A percentile compares a stretch with the other conserved stretches of the same genome.
phyloP scores from a whole-genome alignment of 192 early-diverging fungal species.

The Diversispora epigaea region DNA sequence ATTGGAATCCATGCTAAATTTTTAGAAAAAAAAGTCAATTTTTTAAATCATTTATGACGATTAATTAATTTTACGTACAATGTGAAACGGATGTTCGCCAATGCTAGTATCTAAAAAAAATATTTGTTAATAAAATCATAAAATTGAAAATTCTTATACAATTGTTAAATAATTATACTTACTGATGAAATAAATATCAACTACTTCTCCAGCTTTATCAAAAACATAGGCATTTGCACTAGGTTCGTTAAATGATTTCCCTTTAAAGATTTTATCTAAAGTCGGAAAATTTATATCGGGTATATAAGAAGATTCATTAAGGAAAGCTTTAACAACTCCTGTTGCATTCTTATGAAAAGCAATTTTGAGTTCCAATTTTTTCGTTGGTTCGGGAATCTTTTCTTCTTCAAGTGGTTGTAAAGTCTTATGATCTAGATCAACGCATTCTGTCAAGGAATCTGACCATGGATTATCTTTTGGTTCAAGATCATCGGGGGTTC shows the following conservation, averaged over 20 bases:
- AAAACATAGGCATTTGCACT: conserved; percentile 37
- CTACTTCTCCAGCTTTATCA: conserved; percentile 41
- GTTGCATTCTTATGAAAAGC: conserved; percentile 31
- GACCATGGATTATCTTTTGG: conserved; percentile 40
- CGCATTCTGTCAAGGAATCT: conserved; percentile 34
- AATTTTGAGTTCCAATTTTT: conserved; percentile 29
- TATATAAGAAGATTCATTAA: conserved; percentile 32
- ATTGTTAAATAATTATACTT: conserved; percentile 31
- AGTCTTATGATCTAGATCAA: conserved; percentile 38
- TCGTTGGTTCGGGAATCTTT: conserved; percentile 25
- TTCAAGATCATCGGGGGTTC: conserved; percentile 37
- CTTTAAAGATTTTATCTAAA: conserved; percentile 39
- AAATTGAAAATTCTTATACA: conserved; percentile 31
- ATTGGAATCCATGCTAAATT: conserved; percentile 47
- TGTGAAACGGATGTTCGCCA: conserved; percentile 45
- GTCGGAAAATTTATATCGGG: conserved; percentile 31
- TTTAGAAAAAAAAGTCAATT: conserved; percentile 35
- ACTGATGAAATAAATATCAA: conserved; percentile 34
- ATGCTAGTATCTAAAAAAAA: conserved; percentile 15
- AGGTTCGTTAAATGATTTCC: conserved; percentile 38
- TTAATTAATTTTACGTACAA: conserved; percentile 35
- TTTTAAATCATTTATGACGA: conserved; percentile 20
- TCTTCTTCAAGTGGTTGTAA: conserved; percentile 42
- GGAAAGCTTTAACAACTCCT: conserved; percentile 29
- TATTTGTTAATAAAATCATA: conserved; percentile 25